Percentiles rank a stretch among this genome's conserved stretches.
These are phyloP conservation scores for Mariannaea sp. DNA, from an alignment of 2,329 filamentous ascomycete species.

Conservation along the genomic window DNA sequence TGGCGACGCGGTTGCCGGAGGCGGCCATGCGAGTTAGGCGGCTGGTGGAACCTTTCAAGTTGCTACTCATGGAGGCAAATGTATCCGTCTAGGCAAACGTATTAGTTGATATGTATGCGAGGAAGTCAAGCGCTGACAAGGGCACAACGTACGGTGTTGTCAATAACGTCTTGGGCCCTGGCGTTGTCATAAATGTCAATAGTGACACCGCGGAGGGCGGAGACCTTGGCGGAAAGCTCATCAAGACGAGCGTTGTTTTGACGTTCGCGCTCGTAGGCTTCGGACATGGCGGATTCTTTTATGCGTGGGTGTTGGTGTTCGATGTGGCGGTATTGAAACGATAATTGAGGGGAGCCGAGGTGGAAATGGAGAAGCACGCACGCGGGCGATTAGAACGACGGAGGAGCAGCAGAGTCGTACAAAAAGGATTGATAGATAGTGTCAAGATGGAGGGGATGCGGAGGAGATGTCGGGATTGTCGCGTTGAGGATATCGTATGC, in stretches of 20 bases:
- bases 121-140: neutral
- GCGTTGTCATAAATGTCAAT: conserved; percentile 98
- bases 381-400: neutral
- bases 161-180: conserved; percentile 83
- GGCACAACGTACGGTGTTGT: conserved; percentile 71
- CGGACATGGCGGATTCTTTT: conserved; percentile 61
- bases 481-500: conserved; percentile 2
- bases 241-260: conserved; percentile 96
- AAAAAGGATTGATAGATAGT: neutral
- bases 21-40: conserved; percentile 89
- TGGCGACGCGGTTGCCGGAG: conserved; percentile 86
- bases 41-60: conserved; percentile 80
- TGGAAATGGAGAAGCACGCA: neutral
- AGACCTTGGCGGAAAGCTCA: conserved; percentile 88
- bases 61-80: conserved; percentile 84
- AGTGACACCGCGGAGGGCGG: conserved; percentile 88
- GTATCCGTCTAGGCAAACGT: conserved; percentile 70
- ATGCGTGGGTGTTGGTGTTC: neutral
- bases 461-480: neutral
- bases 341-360: neutral
- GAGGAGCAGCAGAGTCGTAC: neutral
- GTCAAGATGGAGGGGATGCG: conserved; percentile 4
- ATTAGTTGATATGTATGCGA: conserved; percentile 13
- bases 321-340: neutral
- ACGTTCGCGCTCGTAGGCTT: conserved; percentile 78